phyloP scores from a whole-genome alignment of 768 basidiomycete genomes.

The Xerocomellus chrysenteron region DNA sequence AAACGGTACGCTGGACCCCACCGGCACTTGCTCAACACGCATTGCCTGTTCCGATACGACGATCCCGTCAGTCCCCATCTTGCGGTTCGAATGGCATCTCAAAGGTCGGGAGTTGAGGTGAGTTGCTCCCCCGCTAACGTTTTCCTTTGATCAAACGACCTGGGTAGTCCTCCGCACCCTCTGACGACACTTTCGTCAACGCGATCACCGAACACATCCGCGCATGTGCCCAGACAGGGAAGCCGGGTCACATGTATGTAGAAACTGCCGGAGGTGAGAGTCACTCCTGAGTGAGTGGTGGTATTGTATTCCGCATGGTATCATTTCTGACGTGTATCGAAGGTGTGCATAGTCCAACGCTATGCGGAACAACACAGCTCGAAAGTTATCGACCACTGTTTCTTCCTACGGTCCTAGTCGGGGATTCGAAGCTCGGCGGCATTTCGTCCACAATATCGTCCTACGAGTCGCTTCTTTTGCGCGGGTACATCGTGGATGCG shows the following conservation, averaged over 20 bases:
- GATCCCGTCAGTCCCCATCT: conserved; percentile 95
- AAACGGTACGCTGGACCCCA: conserved; percentile 46
- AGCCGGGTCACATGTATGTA: conserved; percentile 65
- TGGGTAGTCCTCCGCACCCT: conserved; percentile 39
- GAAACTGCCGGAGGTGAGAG: conserved; percentile 96
- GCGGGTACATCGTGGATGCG: conserved; percentile 86
- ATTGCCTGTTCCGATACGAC: conserved; percentile 80
- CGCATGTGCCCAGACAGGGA: conserved; percentile 40
- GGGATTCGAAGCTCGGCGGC: conserved; percentile 87
- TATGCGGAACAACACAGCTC: conserved; percentile 79
- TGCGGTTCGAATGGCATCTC: conserved; percentile 57
- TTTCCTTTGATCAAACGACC: conserved; percentile 3
- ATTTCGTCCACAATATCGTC: conserved; percentile 92
- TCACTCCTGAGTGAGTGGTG: conserved; percentile 15
- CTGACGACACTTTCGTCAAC: conserved; percentile 65
- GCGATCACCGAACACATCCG: conserved; percentile 65
- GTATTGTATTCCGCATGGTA: not conserved
- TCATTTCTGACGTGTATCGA: conserved; percentile 8
- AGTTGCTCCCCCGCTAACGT: not conserved
- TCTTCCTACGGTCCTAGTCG: conserved; percentile 84
- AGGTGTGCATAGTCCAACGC: conserved; percentile 92
- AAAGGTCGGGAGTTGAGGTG: conserved; percentile 33
- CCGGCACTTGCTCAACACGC: conserved; percentile 46
- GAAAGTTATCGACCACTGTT: conserved; percentile 86
- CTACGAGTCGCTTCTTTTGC: conserved; percentile 86